A percentile compares a stretch with the other conserved stretches of the same genome.
Conservation (phyloP, 345 rosid genomes). For the Rubroshorea leprosula region DNA sequence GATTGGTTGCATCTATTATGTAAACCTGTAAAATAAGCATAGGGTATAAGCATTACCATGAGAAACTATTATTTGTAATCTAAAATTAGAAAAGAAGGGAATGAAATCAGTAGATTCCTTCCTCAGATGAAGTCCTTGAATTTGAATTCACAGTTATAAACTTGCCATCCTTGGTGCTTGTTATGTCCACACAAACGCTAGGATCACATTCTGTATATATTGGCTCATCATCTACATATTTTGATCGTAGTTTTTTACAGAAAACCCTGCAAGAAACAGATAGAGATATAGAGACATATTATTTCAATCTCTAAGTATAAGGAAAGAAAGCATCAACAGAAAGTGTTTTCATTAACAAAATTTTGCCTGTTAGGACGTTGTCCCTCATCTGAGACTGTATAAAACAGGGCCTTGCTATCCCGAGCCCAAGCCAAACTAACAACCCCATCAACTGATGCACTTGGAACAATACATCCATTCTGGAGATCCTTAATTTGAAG, state of each 20-base stretch:
- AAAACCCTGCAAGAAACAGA: slow-evolving; percentile 50
- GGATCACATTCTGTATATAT: slow-evolving; percentile 60
- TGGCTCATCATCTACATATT: slow-evolving; percentile 30
- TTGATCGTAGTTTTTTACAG: slow-evolving; percentile 48
- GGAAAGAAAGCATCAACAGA: slow-evolving; percentile 9
- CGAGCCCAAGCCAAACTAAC: slow-evolving; percentile 90
- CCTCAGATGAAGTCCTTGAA: slow-evolving; percentile 95
- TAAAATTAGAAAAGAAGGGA: slow-evolving; percentile 8
- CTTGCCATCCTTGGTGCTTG: slow-evolving; percentile 94
- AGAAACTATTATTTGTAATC: neutral
- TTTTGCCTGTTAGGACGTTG: slow-evolving; percentile 76
- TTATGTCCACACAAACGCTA: slow-evolving; percentile 77
- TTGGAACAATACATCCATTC: slow-evolving; percentile 40
- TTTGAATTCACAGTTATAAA: slow-evolving; percentile 90
- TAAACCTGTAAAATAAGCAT: slow-evolving; percentile 49
- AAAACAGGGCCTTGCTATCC: slow-evolving; percentile 66
- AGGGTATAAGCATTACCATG: slow-evolving; percentile 19
- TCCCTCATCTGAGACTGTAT: slow-evolving; percentile 54
- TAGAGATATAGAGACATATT: slow-evolving; percentile 14
- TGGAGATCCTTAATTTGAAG: slow-evolving; percentile 79
- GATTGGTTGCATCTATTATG: slow-evolving; percentile 51
- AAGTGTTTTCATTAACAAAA: no score
- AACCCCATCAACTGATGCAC: slow-evolving; percentile 50
- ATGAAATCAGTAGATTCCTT: slow-evolving; percentile 47
- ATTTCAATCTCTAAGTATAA: slow-evolving; percentile 8